Percentiles rank a stretch among this genome's conserved stretches.
These are phyloP conservation scores for Termitomyces sp. DNA, from an alignment of 768 basidiomycete genomes.

Conservation along the genomic window DNA sequence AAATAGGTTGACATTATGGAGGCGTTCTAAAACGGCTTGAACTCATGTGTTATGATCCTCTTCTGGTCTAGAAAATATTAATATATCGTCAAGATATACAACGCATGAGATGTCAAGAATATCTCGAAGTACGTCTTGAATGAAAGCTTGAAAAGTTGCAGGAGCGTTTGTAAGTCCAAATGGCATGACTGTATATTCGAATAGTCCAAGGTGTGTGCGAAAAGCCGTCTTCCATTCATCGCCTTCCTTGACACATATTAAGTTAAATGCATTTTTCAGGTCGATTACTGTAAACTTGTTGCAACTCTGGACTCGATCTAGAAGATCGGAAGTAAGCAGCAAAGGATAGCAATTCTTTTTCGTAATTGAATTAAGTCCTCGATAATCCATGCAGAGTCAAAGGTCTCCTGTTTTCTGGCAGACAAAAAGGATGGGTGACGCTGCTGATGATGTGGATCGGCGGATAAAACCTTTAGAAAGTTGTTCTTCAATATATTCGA, in stretches of 20 bases:
- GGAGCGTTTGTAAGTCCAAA: not conserved
- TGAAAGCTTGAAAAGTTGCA: slow-evolving; percentile 18
- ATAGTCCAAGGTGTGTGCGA: too few species aligned
- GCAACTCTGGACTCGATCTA: not conserved
- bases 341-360: too few species aligned
- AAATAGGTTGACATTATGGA: not conserved
- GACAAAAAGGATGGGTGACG: not conserved
- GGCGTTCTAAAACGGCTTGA: slow-evolving; percentile 22
- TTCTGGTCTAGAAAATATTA: not conserved
- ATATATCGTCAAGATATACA: not conserved
- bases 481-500: not conserved
- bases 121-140: slow-evolving; percentile 31
- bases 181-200: too few species aligned
- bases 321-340: not conserved
- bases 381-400: not conserved
- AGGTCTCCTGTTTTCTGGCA: not conserved
- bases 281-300: not conserved
- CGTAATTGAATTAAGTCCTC: too few species aligned
- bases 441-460: too few species aligned
- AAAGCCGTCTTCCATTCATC: too few species aligned
- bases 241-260: too few species aligned
- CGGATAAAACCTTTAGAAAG: not conserved
- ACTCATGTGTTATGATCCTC: not conserved
- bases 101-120: slow-evolving; percentile 22
- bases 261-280: not conserved